phyloP scores from a whole-genome alignment of 352 stramenopile genomes.

The Phytopythium sindhum region DNA sequence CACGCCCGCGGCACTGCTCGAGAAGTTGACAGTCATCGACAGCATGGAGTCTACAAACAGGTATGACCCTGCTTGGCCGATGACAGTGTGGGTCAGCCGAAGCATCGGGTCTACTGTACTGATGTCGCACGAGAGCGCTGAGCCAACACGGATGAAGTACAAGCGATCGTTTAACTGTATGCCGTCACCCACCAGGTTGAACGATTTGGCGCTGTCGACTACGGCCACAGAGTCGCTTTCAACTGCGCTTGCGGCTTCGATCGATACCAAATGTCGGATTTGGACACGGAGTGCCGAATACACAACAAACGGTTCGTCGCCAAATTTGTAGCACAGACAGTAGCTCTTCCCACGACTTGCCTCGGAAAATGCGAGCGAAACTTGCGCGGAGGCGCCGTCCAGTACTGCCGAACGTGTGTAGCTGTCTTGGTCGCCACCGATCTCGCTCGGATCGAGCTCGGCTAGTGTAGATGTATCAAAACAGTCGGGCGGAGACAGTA shows the following conservation, averaged over 20 bases:
- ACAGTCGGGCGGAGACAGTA: slow-evolving; percentile 30
- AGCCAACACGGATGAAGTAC: slow-evolving; percentile 50
- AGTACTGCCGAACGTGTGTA: background rate
- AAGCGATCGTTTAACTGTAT: slow-evolving; percentile 49
- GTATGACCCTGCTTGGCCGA: slow-evolving; percentile 23
- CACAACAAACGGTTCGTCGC: slow-evolving; percentile 52
- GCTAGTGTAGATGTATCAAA: slow-evolving; percentile 32
- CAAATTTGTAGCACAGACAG: slow-evolving; percentile 69
- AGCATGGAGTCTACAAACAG: slow-evolving; percentile 32
- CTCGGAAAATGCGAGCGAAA: slow-evolving; percentile 33
- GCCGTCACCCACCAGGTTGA: slow-evolving; percentile 48
- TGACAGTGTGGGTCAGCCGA: slow-evolving; percentile 31
- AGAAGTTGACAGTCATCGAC: slow-evolving; percentile 37
- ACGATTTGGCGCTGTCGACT: slow-evolving; percentile 45
- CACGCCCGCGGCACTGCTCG: slow-evolving; percentile 26
- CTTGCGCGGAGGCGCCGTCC: background rate
- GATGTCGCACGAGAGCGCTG: slow-evolving; percentile 24
- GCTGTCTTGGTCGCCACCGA: background rate
- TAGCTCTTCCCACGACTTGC: slow-evolving; percentile 46
- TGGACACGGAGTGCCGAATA: slow-evolving; percentile 41
- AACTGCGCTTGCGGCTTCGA: slow-evolving; percentile 18
- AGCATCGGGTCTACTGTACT: slow-evolving; percentile 30
- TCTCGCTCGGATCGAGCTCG: slow-evolving; percentile 13
- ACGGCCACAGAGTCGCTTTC: slow-evolving; percentile 43
- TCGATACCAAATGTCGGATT: slow-evolving; percentile 37